phyloP scores from a whole-genome alignment of 306 rosid species.

The Dalbergia cultrata region DNA sequence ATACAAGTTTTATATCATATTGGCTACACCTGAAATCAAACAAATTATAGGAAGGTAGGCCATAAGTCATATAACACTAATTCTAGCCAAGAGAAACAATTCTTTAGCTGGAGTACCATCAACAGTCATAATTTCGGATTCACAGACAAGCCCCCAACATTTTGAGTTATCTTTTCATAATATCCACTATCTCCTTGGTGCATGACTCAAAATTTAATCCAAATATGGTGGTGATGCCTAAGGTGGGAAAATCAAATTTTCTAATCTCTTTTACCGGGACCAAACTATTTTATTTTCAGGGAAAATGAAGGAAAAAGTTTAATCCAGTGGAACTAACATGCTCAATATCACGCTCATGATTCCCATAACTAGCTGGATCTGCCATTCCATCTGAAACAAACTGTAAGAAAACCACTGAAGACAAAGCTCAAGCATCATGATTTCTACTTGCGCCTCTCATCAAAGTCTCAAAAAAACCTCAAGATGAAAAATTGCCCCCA shows the following conservation, averaged over 20 bases:
- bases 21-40: neutral
- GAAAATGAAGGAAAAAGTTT: neutral
- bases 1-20: neutral
- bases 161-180: slow-evolving; percentile 5
- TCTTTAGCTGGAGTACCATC: neutral
- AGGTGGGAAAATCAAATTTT: neutral
- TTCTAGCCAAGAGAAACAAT: slow-evolving; percentile 7
- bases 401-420: slow-evolving; percentile 58
- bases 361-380: slow-evolving; percentile 73
- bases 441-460: slow-evolving; percentile 80
- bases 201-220: neutral
- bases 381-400: slow-evolving; percentile 97
- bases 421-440: slow-evolving; percentile 74
- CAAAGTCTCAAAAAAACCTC: slow-evolving; percentile 58
- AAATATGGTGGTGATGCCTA: neutral
- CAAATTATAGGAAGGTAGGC: neutral
- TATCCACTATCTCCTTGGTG: neutral
- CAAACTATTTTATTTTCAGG: neutral
- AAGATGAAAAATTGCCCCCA: slow-evolving; percentile 8
- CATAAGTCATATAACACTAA: slow-evolving; percentile 2
- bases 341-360: slow-evolving; percentile 74
- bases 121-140: slow-evolving; percentile 11
- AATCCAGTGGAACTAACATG: slow-evolving; percentile 68
- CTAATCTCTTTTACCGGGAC: neutral
- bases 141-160: neutral